Conservation (phyloP, 345 rosid genomes). For the Ceriops zippeliana region DNA sequence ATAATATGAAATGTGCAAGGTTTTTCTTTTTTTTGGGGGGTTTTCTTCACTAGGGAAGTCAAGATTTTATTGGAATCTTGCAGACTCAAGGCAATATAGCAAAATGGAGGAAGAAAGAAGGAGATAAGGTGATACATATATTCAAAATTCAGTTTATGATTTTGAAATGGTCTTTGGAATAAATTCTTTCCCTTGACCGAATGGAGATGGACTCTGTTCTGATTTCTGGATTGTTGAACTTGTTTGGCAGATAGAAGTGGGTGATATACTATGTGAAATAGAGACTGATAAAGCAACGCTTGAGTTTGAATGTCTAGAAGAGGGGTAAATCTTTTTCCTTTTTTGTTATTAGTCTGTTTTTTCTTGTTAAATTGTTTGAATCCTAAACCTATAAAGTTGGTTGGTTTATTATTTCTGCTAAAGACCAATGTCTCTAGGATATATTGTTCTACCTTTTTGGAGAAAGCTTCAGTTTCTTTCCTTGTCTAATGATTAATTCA, state of each 20-base stretch:
- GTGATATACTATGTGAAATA: conserved; percentile 85
- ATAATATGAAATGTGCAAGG: not conserved
- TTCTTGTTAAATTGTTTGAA: too few relatives aligned
- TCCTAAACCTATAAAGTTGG: too few relatives aligned
- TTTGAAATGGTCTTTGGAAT: conserved; percentile 18
- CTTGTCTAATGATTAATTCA: too few relatives aligned
- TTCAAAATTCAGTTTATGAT: conserved; percentile 1
- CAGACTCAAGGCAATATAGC: conserved; percentile 94
- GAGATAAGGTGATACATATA: conserved; percentile 66
- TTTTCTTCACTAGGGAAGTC: conserved; percentile 25
- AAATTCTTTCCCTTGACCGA: conserved; percentile 14
- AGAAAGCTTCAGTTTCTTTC: too few relatives aligned
- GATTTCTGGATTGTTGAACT: conserved; percentile 26
- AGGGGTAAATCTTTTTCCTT: conserved; percentile 57
- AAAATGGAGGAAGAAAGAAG: conserved; percentile 95
- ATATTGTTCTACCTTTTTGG: too few relatives aligned
- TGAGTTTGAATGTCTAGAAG: conserved; percentile 94
- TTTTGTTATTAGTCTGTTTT: not conserved
- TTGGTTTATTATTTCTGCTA: too few relatives aligned
- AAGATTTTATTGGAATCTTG: conserved; percentile 27
- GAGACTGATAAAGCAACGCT: conserved; percentile 98
- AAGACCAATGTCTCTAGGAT: too few relatives aligned
- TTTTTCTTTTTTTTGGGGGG: not conserved
- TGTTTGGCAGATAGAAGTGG: conserved; percentile 79
- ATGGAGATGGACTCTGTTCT: conserved; percentile 17